phyloP scores from a whole-genome alignment of 73 alveolate genomes.

The Paramecium bursaria region DNA sequence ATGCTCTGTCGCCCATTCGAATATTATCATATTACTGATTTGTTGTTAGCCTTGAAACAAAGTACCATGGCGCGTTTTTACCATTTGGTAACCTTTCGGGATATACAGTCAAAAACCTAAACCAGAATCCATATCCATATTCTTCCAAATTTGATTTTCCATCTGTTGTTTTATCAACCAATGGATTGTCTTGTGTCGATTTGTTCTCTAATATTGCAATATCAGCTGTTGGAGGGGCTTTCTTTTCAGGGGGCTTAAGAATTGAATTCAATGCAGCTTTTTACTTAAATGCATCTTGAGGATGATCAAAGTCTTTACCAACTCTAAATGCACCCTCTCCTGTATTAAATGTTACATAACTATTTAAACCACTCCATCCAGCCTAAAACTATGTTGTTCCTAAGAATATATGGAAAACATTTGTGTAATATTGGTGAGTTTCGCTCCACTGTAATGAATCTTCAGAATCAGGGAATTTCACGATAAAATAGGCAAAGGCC shows the following conservation, averaged over 20 bases:
- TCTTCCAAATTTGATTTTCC: conserved; percentile 1
- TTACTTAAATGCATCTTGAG: conserved; percentile 22
- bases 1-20: conserved; percentile 56
- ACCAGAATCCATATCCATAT: conserved; percentile 61
- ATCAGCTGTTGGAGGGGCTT: not conserved
- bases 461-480: conserved; percentile 26
- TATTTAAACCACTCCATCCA: conserved; percentile 38
- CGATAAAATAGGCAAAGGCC: conserved; percentile 26
- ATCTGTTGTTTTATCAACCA: conserved; percentile 1
- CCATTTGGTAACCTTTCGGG: conserved; percentile 39
- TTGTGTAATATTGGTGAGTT: conserved; percentile 23
- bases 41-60: conserved; percentile 50
- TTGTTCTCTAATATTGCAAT: not conserved
- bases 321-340: conserved; percentile 59
- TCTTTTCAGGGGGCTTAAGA: no score
- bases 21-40: conserved; percentile 33
- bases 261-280: no score
- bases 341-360: conserved; percentile 3
- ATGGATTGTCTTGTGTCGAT: conserved; percentile 17
- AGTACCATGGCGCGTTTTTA: conserved; percentile 55
- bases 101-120: conserved; percentile 36
- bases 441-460: not conserved
- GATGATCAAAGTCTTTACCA: conserved; percentile 39
- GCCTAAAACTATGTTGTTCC: conserved; percentile 45
- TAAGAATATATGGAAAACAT: conserved; percentile 30